A percentile compares a stretch with the other conserved stretches of the same genome.
These are phyloP conservation scores for Ilyonectria robusta DNA, from an alignment of 2,329 filamentous ascomycete species.

Conservation along the genomic window DNA sequence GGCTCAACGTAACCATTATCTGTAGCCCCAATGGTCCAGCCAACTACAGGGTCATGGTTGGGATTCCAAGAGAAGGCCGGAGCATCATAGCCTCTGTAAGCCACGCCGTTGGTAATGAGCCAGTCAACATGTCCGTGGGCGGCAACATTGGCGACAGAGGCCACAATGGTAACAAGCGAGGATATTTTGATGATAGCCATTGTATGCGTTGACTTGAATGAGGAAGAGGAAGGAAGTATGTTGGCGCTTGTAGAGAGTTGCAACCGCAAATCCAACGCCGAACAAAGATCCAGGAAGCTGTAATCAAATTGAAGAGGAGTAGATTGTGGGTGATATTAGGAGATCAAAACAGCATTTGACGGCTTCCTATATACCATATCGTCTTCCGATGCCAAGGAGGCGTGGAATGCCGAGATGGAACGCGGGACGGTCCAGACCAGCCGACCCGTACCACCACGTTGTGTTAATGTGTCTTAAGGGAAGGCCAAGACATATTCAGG, in stretches of 20 bases:
- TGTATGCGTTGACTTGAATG: background rate
- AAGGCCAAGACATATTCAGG: conserved; percentile 1
- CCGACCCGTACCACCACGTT: conserved; percentile 19
- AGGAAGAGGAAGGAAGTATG: background rate
- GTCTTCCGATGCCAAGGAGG: conserved; percentile 11
- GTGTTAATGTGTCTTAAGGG: conserved; percentile 36
- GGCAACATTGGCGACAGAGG: conserved; percentile 2
- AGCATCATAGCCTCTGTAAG: conserved; percentile 42
- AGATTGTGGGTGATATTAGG: background rate
- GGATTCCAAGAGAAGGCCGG: conserved; percentile 44
- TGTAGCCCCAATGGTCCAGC: conserved; percentile 41
- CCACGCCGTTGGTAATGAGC: conserved; percentile 42
- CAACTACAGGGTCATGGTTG: conserved; percentile 37
- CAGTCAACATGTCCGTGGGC: conserved; percentile 46
- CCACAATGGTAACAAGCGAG: conserved; percentile 10
- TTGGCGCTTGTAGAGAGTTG: background rate
- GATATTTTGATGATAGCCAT: conserved; percentile 24
- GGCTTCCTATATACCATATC: background rate
- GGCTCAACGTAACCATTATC: conserved; percentile 67
- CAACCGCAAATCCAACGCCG: too few relatives aligned
- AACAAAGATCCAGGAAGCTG: background rate
- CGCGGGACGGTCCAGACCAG: conserved; percentile 27
- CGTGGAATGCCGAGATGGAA: conserved; percentile 27
- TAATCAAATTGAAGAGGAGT: background rate
- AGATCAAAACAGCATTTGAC: background rate